Evolutionary conservation across 2,329 filamentous ascomycete species (phyloP).

Genomic region (Paracoccidioides brasiliensis): DNA sequence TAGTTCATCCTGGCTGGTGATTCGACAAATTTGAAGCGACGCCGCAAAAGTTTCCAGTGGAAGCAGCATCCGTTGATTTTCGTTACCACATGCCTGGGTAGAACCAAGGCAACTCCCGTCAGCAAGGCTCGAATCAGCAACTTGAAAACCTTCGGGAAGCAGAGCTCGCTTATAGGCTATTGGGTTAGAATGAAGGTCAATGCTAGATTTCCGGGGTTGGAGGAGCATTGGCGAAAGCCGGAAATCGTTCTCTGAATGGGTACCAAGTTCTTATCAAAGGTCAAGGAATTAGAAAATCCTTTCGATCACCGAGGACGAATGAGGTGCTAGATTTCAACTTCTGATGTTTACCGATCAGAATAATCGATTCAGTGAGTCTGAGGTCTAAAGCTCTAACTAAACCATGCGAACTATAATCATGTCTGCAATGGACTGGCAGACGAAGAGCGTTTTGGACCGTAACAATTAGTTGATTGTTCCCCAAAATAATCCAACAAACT

Average conservation of each 20-base stretch:
- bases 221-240: background rate
- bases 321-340: background rate
- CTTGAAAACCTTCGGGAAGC: background rate
- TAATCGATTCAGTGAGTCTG: background rate
- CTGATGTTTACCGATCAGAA: background rate
- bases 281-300: background rate
- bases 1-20: background rate
- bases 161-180: background rate
- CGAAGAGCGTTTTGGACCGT: background rate
- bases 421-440: background rate
- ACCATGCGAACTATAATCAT: background rate
- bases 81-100: background rate
- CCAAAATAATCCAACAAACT: no score
- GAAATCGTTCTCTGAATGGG: background rate
- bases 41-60: background rate
- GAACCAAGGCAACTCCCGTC: background rate
- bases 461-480: no score
- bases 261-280: background rate
- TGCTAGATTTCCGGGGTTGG: background rate
- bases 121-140: background rate
- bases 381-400: background rate
- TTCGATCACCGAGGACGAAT: conserved; percentile 1
- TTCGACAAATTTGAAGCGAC: background rate
- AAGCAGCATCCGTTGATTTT: background rate
- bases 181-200: background rate